Conservation (phyloP, 2,329 filamentous ascomycete genomes). For the Aspergillus intermedius region DNA sequence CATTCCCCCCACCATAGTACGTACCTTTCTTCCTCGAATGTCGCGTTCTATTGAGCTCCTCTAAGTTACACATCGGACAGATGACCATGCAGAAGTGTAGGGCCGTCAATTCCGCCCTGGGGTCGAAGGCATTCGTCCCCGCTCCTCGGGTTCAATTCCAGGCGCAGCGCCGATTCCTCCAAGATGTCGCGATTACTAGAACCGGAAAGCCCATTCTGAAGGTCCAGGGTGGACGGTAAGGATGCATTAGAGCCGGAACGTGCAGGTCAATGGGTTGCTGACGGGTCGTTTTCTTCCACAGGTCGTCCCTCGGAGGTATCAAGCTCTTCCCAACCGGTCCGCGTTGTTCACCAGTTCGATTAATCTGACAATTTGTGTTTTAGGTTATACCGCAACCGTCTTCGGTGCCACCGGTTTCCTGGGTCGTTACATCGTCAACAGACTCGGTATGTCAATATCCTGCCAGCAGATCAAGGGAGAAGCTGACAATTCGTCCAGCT, state of each 20-base stretch:
- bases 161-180: slow-evolving; percentile 47
- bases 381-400: slow-evolving; percentile 92
- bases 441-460: slow-evolving; percentile 57
- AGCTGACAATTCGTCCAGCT: slow-evolving; percentile 49
- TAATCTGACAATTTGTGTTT: slow-evolving; percentile 17
- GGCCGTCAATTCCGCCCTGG: slow-evolving; percentile 36
- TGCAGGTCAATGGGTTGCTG: slow-evolving; percentile 13
- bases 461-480: slow-evolving; percentile 19
- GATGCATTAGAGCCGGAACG: slow-evolving; percentile 15
- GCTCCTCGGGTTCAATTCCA: slow-evolving; percentile 33
- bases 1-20: slow-evolving; percentile 13
- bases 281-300: slow-evolving; percentile 30
- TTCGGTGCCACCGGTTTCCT: slow-evolving; percentile 96
- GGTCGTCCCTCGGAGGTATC: slow-evolving; percentile 79
- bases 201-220: slow-evolving; percentile 94
- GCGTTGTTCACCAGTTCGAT: slow-evolving; percentile 14
- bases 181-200: slow-evolving; percentile 87
- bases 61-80: slow-evolving; percentile 20
- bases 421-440: slow-evolving; percentile 95
- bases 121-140: slow-evolving; percentile 32
- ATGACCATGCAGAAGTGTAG: slow-evolving; percentile 42
- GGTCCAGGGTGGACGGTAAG: slow-evolving; percentile 80
- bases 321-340: slow-evolving; percentile 13
- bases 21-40: not conserved
- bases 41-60: slow-evolving; percentile 20